Evolutionary conservation across 2,329 filamentous ascomycete genomes (phyloP), one percentile per base, ranked within the genome.

Genomic region (Sclerotinia spermophila): DNA sequence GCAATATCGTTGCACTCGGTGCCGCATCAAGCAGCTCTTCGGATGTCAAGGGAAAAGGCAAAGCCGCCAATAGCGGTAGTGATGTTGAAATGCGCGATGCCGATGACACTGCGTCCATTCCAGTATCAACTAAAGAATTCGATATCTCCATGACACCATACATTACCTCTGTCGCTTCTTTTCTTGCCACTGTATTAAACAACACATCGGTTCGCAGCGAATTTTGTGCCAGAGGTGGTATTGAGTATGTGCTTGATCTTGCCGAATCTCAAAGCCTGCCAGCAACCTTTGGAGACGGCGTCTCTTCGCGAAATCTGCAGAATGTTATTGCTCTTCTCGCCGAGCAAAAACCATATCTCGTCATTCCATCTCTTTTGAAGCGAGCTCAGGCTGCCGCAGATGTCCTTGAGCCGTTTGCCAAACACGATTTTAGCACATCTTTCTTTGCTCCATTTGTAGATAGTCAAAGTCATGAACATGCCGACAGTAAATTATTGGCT

Each of bases 241-340:
- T 95, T 35, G 93, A 97, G 79, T 85, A 91, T 66, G 84, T 98
- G 30, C 84, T 99, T 68, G 93, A 97, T 78, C 88, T 97, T 69
- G 91, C 91, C 55, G 92, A 92, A 68, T 87, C 94, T 42, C 91
- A 93, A 7, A 94, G 93, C 79, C 85, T 98, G 61, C 89, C 93
- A 1, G 89, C 89, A 75, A 87, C 92, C 77, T 90, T 92, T 77
- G 86, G 89, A 53, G 89, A 91, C 55, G 86, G 87, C 8, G 82
- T 85, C 67, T 87, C 92, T 5, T 90, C 90, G 70, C 87, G 90
- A 72, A 89, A 91, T 72, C 84, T 97, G 68, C 87, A 90, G 24
- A 87, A 89, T 48, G 90, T 97, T 17, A 84, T 97, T 65, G 89
- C 92, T 73, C 86, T 90, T 74, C 86, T 97, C 73, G 88, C 94